Percentiles rank a stretch among this genome's conserved stretches.
phyloP scores from a whole-genome alignment of 345 rosid genomes.

The Murraya paniculata region DNA sequence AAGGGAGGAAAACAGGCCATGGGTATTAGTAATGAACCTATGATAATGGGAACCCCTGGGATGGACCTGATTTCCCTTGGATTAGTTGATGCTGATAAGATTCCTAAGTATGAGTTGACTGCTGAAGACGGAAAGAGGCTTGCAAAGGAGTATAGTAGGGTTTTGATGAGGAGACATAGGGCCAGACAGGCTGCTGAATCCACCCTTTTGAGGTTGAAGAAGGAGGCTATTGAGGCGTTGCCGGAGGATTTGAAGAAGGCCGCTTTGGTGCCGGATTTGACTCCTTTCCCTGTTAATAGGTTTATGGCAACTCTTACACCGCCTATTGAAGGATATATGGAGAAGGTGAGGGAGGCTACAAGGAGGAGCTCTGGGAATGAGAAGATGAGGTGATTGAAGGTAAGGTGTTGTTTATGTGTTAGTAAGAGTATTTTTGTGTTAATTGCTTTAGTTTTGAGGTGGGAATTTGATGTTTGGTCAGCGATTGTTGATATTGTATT shows the following conservation, averaged over 20 bases:
- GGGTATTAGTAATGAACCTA: conserved; percentile 60
- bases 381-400: conserved; percentile 70
- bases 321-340: conserved; percentile 89
- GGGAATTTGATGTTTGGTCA: neutral
- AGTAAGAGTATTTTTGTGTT: neutral
- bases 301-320: conserved; percentile 93
- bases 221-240: conserved; percentile 78
- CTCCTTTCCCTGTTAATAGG: conserved; percentile 70
- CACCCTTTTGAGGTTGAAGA: conserved; percentile 49
- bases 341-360: conserved; percentile 80
- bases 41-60: conserved; percentile 67
- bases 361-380: conserved; percentile 60
- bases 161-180: conserved; percentile 77
- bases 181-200: conserved; percentile 72
- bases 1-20: conserved; percentile 47
- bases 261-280: conserved; percentile 73
- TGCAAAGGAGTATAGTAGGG: conserved; percentile 82
- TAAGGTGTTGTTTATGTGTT: neutral
- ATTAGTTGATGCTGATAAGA: conserved; percentile 64
- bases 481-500: neutral
- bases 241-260: conserved; percentile 63
- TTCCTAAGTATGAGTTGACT: conserved; percentile 78
- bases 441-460: neutral
- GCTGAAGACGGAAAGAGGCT: conserved; percentile 81
- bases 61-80: conserved; percentile 73